A percentile compares a stretch with the other conserved stretches of the same genome.
Conservation (phyloP, 192 early-diverging fungal genomes). For the Dissophora globulifera region DNA sequence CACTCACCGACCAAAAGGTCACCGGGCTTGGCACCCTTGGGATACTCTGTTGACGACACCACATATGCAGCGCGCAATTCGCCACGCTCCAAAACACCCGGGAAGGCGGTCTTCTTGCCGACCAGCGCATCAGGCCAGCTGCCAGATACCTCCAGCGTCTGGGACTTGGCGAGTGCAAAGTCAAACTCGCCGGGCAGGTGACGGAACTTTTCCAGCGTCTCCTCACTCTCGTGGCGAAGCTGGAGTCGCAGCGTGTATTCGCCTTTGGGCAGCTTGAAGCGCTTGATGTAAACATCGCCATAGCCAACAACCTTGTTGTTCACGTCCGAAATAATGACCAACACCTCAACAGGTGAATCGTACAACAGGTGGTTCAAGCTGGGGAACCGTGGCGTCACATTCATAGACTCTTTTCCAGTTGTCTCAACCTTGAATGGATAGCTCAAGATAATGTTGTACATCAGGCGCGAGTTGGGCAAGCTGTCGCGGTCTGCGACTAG, state of each 20-base stretch:
- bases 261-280: slow-evolving; percentile 79
- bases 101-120: slow-evolving; percentile 55
- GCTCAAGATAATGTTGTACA: slow-evolving; percentile 79
- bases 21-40: slow-evolving; percentile 79
- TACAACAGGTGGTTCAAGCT: slow-evolving; percentile 75
- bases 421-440: slow-evolving; percentile 76
- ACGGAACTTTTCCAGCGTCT: slow-evolving; percentile 81
- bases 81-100: slow-evolving; percentile 63
- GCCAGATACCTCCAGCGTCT: slow-evolving; percentile 65
- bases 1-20: slow-evolving; percentile 84
- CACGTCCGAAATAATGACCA: slow-evolving; percentile 80
- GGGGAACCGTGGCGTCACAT: slow-evolving; percentile 71
- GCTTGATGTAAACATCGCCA: slow-evolving; percentile 79
- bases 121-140: slow-evolving; percentile 64
- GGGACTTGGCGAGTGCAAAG: slow-evolving; percentile 63
- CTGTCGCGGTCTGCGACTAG: slow-evolving; percentile 79
- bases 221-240: slow-evolving; percentile 73
- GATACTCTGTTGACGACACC: slow-evolving; percentile 63
- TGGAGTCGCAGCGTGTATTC: slow-evolving; percentile 88
- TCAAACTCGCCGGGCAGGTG: slow-evolving; percentile 73
- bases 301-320: slow-evolving; percentile 78
- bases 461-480: slow-evolving; percentile 69
- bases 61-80: slow-evolving; percentile 66
- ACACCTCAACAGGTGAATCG: slow-evolving; percentile 79
- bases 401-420: slow-evolving; percentile 58